Conservation (phyloP, 2,329 filamentous ascomycete genomes). For the Fusarium decemcellulare region DNA sequence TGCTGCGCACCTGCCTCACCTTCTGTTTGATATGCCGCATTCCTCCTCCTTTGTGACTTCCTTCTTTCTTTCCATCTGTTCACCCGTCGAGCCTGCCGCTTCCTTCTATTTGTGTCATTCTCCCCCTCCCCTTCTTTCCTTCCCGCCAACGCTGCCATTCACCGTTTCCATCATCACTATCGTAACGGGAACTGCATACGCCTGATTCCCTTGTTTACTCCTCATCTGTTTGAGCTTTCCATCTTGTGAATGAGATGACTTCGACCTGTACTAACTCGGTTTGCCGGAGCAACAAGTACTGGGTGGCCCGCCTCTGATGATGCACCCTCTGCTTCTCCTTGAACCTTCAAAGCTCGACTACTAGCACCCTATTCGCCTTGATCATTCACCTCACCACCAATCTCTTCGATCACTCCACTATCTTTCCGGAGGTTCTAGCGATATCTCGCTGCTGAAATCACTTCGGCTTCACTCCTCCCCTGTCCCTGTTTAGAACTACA, state of each 20-base stretch:
- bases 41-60: constrained; percentile 4
- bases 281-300: constrained; percentile 13
- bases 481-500: background rate
- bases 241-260: constrained; percentile 20
- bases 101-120: constrained; percentile 12
- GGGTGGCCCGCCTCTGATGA: constrained; percentile 6
- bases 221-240: constrained; percentile 18
- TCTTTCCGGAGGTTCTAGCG: background rate
- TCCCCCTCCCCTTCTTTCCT: background rate
- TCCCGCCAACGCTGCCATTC: constrained; percentile 3
- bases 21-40: constrained; percentile 12
- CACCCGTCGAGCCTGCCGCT: background rate
- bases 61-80: constrained; percentile 1
- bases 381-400: background rate
- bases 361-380: constrained; percentile 7
- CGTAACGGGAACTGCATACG: constrained; percentile 12
- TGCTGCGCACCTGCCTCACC: constrained; percentile 2
- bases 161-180: constrained; percentile 10
- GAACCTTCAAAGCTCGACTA: constrained; percentile 10
- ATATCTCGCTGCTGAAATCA: background rate
- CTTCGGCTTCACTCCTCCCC: background rate
- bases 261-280: constrained; percentile 1
- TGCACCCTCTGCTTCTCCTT: constrained; percentile 7
- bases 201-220: constrained; percentile 27
- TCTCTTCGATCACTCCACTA: background rate